Evolutionary conservation across 208 protist species (phyloP), one percentile per base, ranked within the genome.

Genomic region (Trypanosoma lewisi): DNA sequence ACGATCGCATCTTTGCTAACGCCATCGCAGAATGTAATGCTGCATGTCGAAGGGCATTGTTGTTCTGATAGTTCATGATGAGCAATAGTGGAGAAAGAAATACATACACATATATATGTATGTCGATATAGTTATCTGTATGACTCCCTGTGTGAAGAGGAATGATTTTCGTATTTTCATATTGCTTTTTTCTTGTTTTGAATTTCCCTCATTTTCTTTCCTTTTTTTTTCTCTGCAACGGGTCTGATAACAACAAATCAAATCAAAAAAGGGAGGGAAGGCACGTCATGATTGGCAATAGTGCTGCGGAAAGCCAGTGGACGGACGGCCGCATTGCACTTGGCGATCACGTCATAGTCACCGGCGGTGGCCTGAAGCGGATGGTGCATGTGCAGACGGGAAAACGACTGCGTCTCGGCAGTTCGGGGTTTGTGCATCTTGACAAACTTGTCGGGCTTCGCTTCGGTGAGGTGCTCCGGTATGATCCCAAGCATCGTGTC

Each of bases 281-380:
- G 23, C 4, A 17, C 33, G 12, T 37, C 27, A 80, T 77, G 67
- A 69, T 53, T 37, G 45, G 51, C 27, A 27, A 12, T 12, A 7
- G 17, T 6, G 23, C 14, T 12, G 21, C 14, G 25, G 25, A 21
- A 14, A 5, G 19, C 5, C 39, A 1, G n/a, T 1, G 25, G 19
- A 17, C n/a, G 23, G 45, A 48, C 5, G 58, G 75, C 37, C 55
- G 68, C 27, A 92, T 94, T 44, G 41, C 76, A 27, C 67, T 89
- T 55, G 87, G 82, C 37, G 87, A 96, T 67, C 84, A 83, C 66
- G 91, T 96, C 57, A 83, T 88, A 39, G 77, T 96, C 60, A 91
- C 48, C 54, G 91, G 91, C 23, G 85, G 91, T 21, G 91, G 84
- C 12, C 61, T 72, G 7, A 84, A 73, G 16, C 83, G 85, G 41